Conservation (phyloP, 1,284 basidiomycete species). For the Sanguinoderma infundibulare region DNA sequence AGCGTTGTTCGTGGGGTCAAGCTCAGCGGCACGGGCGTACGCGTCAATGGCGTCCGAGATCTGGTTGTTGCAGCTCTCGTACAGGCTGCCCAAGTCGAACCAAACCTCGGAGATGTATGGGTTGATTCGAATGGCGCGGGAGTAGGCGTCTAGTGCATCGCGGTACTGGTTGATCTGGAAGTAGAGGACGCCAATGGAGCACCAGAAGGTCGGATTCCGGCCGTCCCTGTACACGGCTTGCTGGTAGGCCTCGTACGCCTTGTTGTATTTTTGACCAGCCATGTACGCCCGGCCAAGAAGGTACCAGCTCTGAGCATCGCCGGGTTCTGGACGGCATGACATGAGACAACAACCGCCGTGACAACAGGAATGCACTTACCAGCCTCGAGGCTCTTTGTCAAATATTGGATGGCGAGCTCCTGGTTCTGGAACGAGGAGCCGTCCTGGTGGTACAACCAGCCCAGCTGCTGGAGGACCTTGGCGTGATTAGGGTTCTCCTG, state of each 20-base stretch:
- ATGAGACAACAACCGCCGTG: background rate
- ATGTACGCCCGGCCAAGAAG: slow-evolving; percentile 97
- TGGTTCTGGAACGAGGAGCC: slow-evolving; percentile 95
- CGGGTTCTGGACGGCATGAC: slow-evolving; percentile 63
- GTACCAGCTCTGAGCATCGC: slow-evolving; percentile 98
- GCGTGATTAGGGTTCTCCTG: slow-evolving; percentile 93
- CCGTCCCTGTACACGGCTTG: slow-evolving; percentile 99
- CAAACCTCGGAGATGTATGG: slow-evolving; percentile 99
- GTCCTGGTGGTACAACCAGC: slow-evolving; percentile 97
- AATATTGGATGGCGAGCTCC: slow-evolving; percentile 90
- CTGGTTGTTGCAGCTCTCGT: slow-evolving; percentile 99
- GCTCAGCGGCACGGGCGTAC: slow-evolving; percentile 90
- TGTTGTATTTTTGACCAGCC: slow-evolving; percentile 99
- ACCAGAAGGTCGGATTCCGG: slow-evolving; percentile 99
- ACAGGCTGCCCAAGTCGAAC: slow-evolving; percentile 97
- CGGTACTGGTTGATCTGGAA: slow-evolving; percentile 99
- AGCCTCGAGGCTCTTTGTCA: slow-evolving; percentile 94
- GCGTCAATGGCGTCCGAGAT: slow-evolving; percentile 98
- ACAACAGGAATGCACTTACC: slow-evolving; percentile 52
- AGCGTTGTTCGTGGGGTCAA: slow-evolving; percentile 81
- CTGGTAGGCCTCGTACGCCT: slow-evolving; percentile 99
- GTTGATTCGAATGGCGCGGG: slow-evolving; percentile 97
- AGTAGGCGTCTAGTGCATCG: slow-evolving; percentile 98
- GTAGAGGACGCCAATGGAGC: slow-evolving; percentile 98
- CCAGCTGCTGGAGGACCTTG: slow-evolving; percentile 97